A percentile compares a stretch with the other conserved stretches of the same genome.
Conservation (phyloP, 169 alveolate species). For the Eimeria brunetti region DNA sequence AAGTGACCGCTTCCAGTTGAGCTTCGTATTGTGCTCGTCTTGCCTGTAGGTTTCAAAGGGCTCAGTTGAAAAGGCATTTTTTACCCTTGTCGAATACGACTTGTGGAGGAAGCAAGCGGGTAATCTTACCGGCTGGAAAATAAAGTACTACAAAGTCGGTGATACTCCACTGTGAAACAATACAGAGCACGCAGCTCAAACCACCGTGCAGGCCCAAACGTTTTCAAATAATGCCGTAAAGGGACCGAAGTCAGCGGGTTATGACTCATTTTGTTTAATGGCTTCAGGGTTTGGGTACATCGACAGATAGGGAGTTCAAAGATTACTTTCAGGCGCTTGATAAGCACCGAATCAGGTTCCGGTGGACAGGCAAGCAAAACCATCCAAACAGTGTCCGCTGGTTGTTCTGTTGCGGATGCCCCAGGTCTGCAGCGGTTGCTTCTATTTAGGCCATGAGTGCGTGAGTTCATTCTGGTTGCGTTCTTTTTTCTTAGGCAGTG, state of each 20-base stretch:
- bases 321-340: constrained; percentile 98
- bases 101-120: constrained; percentile 94
- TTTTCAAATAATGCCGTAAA: not conserved
- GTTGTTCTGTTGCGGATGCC: not conserved
- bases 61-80: constrained; percentile 93
- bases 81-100: constrained; percentile 98
- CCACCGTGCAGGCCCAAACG: not conserved
- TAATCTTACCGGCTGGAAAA: constrained; percentile 94
- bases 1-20: not conserved
- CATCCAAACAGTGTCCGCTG: not conserved
- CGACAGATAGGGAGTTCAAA: constrained; percentile 98
- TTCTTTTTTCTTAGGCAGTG: constrained; percentile 86
- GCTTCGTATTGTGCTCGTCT: not conserved
- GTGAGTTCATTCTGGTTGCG: not conserved
- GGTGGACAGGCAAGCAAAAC: constrained; percentile 71
- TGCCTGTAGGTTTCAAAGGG: constrained; percentile 94
- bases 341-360: constrained; percentile 95
- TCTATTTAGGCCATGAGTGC: not conserved
- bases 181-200: not conserved
- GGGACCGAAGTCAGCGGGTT: not conserved
- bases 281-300: constrained; percentile 98
- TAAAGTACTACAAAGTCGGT: constrained; percentile 98
- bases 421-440: not conserved
- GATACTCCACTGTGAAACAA: not conserved
- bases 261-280: not conserved